Conservation (phyloP, 352 stramenopile genomes). For the Phytophthora multivora region DNA sequence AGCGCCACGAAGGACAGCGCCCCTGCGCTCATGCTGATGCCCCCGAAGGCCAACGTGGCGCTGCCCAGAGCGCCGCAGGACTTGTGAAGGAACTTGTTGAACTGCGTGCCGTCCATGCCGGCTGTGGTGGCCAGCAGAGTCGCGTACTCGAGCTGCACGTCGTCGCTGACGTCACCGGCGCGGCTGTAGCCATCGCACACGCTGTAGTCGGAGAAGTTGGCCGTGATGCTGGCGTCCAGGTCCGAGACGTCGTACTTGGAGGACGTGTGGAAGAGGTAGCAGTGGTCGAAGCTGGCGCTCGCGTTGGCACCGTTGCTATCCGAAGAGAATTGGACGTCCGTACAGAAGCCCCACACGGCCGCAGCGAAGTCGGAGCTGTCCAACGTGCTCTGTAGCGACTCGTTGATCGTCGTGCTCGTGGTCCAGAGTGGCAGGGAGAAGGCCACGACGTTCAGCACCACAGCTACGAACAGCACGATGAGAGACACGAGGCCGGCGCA, state of each 20-base stretch:
- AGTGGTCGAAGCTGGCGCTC: conserved; percentile 58
- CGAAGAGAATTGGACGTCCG: conserved; percentile 53
- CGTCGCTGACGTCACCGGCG: conserved; percentile 32
- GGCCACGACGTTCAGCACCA: conserved; percentile 63
- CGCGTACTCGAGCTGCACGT: conserved; percentile 37
- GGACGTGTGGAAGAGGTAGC: conserved; percentile 75
- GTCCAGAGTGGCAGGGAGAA: conserved; percentile 74
- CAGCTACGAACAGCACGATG: conserved; percentile 58
- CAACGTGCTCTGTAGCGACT: conserved; percentile 33
- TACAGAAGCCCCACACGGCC: conserved; percentile 70
- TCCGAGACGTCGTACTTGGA: conserved; percentile 54
- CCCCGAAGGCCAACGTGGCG: conserved; percentile 50
- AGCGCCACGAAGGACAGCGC: conserved; percentile 56
- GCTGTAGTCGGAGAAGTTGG: conserved; percentile 62
- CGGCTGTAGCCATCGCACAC: conserved; percentile 61
- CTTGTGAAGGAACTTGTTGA: conserved; percentile 64
- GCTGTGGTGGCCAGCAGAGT: conserved; percentile 41
- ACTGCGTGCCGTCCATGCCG: conserved; percentile 53
- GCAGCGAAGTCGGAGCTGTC: conserved; percentile 58
- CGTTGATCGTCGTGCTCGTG: conserved; percentile 56
- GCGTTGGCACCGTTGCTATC: conserved; percentile 28
- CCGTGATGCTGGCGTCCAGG: conserved; percentile 34
- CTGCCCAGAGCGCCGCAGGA: conserved; percentile 57
- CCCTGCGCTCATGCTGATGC: conserved; percentile 44
- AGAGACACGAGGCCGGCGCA: conserved; percentile 60